Conservation (phyloP, 2,329 filamentous ascomycete species). For the Parastagonospora nodorum region DNA sequence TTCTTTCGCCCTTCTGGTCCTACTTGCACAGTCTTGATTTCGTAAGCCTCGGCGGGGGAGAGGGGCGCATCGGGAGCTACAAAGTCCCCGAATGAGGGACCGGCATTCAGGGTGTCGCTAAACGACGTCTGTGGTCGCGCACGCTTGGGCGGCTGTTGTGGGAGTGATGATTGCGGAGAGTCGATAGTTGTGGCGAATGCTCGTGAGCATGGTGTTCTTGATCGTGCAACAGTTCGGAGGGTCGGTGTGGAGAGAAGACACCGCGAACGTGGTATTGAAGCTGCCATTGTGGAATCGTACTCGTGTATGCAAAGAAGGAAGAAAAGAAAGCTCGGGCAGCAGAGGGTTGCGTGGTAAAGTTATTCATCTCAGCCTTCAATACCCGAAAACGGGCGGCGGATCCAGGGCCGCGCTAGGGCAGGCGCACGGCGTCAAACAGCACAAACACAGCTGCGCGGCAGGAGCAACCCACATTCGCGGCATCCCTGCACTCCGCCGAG, state of each 20-base stretch:
- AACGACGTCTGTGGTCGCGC: slow-evolving; percentile 59
- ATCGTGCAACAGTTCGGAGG: slow-evolving; percentile 20
- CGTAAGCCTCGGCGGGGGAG: slow-evolving; percentile 59
- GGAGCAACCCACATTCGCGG: slow-evolving; percentile 34
- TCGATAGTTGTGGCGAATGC: slow-evolving; percentile 43
- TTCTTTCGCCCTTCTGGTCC: slow-evolving; percentile 67
- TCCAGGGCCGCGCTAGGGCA: slow-evolving; percentile 3
- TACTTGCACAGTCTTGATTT: slow-evolving; percentile 65
- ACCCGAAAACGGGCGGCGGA: slow-evolving; percentile 28
- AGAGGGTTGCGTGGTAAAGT: slow-evolving; percentile 5
- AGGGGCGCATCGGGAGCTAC: slow-evolving; percentile 54
- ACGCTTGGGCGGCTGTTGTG: slow-evolving; percentile 33
- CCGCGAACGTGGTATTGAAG: slow-evolving; percentile 39
- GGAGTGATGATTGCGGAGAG: slow-evolving; percentile 20
- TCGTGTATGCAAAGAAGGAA: background rate
- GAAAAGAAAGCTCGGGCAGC: slow-evolving; percentile 1
- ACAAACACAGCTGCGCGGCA: slow-evolving; percentile 9
- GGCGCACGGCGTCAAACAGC: slow-evolving; percentile 10
- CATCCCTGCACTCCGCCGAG: slow-evolving; percentile 41
- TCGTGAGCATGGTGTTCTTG: slow-evolving; percentile 21
- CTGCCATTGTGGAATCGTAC: slow-evolving; percentile 29
- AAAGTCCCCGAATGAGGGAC: slow-evolving; percentile 69
- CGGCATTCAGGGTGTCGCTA: slow-evolving; percentile 66
- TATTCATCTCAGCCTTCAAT: slow-evolving; percentile 12
- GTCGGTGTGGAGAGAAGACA: slow-evolving; percentile 33